These are phyloP conservation scores for Escovopsis weberi DNA, from an alignment of 2,329 filamentous ascomycete genomes.

Conservation along the genomic window DNA sequence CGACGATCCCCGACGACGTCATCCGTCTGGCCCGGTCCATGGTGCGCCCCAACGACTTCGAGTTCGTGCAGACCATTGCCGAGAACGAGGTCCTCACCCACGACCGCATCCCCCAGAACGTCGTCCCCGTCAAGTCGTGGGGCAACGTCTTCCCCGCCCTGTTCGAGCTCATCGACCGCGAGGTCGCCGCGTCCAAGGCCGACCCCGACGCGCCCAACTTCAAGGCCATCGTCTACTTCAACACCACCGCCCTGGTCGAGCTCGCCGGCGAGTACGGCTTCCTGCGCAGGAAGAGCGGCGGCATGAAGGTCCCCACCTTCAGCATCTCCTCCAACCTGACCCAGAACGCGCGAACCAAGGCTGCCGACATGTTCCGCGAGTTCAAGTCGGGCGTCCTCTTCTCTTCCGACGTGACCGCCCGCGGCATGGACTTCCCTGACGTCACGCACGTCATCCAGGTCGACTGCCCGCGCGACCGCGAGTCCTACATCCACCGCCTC, in stretches of 20 bases:
- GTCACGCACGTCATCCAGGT: constrained; percentile 71
- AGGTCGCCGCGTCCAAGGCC: constrained; percentile 29
- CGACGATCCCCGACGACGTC: constrained; percentile 77
- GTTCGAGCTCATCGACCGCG: constrained; percentile 57
- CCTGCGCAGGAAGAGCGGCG: constrained; percentile 20
- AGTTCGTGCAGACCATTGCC: constrained; percentile 79
- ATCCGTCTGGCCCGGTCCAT: constrained; percentile 63
- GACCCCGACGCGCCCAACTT: constrained; percentile 44
- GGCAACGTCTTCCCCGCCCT: constrained; percentile 66
- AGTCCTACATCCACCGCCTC: constrained; percentile 64
- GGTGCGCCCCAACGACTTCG: constrained; percentile 65
- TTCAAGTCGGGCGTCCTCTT: constrained; percentile 51
- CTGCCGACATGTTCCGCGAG: constrained; percentile 57
- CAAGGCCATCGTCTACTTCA: constrained; percentile 93
- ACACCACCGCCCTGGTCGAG: constrained; percentile 59
- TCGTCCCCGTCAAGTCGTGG: constrained; percentile 51
- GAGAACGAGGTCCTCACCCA: constrained; percentile 77
- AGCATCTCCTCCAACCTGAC: constrained; percentile 69
- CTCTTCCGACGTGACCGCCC: constrained; percentile 66
- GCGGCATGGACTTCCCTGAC: constrained; percentile 71
- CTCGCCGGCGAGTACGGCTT: constrained; percentile 44
- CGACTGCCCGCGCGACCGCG: constrained; percentile 47
- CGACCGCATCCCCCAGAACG: constrained; percentile 65
- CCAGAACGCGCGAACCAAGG: constrained; percentile 54
- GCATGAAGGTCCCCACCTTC: constrained; percentile 22